Conservation (phyloP, 257 asterid genomes). For the Echium plantagineum region DNA sequence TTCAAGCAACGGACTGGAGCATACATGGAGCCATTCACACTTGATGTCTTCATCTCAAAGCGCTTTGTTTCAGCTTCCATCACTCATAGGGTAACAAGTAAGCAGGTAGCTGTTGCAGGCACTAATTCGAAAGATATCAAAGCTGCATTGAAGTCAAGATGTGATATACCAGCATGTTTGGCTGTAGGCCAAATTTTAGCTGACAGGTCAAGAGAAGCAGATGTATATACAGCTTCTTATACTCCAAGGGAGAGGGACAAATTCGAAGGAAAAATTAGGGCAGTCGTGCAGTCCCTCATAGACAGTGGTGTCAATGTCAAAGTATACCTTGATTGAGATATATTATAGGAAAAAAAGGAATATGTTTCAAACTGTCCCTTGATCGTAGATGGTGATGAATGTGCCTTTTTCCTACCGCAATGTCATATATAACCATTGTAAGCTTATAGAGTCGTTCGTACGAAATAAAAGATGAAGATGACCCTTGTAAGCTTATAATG, state of each 20-base stretch:
- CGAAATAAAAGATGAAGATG: too few species aligned
- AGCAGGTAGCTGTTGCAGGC: slow-evolving; percentile 95
- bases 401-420: too few species aligned
- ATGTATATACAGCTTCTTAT: slow-evolving; percentile 71
- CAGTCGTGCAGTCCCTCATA: slow-evolving; percentile 84
- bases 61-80: slow-evolving; percentile 88
- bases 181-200: slow-evolving; percentile 63
- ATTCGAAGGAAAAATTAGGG: slow-evolving; percentile 91
- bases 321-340: slow-evolving; percentile 62
- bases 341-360: background rate
- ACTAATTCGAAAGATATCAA: slow-evolving; percentile 91
- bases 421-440: too few species aligned
- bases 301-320: slow-evolving; percentile 85
- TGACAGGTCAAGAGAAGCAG: slow-evolving; percentile 88
- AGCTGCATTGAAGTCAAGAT: slow-evolving; percentile 73
- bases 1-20: slow-evolving; percentile 88
- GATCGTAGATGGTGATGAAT: too few species aligned
- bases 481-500: too few species aligned
- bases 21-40: slow-evolving; percentile 87
- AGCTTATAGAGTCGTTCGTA: too few species aligned
- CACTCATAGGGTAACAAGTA: slow-evolving; percentile 89
- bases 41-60: slow-evolving; percentile 77
- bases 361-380: too few species aligned
- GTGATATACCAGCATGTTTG: slow-evolving; percentile 88
- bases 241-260: slow-evolving; percentile 89